phyloP scores from a whole-genome alignment of 2,329 filamentous ascomycete species.

The Aspergillus quadrilineatus region DNA sequence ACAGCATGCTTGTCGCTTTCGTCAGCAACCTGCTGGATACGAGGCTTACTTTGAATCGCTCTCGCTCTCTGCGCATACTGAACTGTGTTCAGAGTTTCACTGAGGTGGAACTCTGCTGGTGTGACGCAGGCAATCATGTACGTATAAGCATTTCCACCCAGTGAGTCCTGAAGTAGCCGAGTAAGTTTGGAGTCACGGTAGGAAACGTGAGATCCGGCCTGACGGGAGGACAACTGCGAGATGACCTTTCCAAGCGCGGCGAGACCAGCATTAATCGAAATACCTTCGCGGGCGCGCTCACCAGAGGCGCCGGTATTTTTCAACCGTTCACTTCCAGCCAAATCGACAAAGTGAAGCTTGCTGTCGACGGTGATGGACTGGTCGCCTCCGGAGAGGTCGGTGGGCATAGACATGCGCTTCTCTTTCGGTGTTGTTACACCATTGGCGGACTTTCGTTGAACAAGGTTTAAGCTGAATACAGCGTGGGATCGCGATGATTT shows the following conservation, averaged over 20 bases:
- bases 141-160: constrained; percentile 95
- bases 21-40: constrained; percentile 85
- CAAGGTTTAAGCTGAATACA: constrained; percentile 90
- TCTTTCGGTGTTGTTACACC: constrained; percentile 59
- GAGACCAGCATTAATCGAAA: constrained; percentile 95
- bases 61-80: constrained; percentile 95
- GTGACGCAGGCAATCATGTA: constrained; percentile 99
- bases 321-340: constrained; percentile 91
- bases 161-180: constrained; percentile 88
- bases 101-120: constrained; percentile 92
- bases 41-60: constrained; percentile 94
- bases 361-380: constrained; percentile 82
- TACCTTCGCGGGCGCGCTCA: constrained; percentile 90
- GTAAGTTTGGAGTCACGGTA: constrained; percentile 98
- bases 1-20: constrained; percentile 91
- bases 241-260: constrained; percentile 97
- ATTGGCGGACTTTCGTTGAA: constrained; percentile 66
- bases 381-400: constrained; percentile 69
- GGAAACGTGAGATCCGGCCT: constrained; percentile 85
- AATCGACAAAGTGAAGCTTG: constrained; percentile 97
- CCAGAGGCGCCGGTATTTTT: constrained; percentile 97
- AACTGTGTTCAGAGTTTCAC: constrained; percentile 95
- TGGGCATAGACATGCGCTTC: constrained; percentile 81
- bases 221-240: constrained; percentile 89
- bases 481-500: constrained; percentile 97